These are phyloP conservation scores for Omphalea diandra DNA, from an alignment of 441 rosid genomes.

Conservation along the genomic window DNA sequence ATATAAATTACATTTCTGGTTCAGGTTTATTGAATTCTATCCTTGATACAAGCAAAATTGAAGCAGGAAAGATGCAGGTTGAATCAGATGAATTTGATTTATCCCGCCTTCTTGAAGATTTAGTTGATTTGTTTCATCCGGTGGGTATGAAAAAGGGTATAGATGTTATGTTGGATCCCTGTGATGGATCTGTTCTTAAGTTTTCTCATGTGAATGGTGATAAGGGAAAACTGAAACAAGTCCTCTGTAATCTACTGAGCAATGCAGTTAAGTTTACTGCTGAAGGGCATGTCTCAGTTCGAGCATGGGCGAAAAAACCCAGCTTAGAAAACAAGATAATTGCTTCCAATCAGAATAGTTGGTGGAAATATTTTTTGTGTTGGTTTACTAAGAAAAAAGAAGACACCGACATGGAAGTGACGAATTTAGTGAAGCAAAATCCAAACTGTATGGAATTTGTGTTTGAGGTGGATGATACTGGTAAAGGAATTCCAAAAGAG, in stretches of 20 bases:
- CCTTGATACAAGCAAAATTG: conserved; percentile 80
- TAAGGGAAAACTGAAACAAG: conserved; percentile 54
- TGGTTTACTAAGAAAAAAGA: conserved; percentile 25
- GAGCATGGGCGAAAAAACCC: conserved; percentile 60
- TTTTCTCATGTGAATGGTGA: conserved; percentile 63
- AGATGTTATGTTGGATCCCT: conserved; percentile 63
- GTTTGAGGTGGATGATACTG: conserved; percentile 84
- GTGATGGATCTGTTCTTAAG: conserved; percentile 54
- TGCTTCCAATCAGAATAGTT: conserved; percentile 27
- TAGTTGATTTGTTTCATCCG: conserved; percentile 56
- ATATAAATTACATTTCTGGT: neutral
- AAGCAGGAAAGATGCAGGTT: conserved; percentile 74
- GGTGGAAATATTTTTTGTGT: conserved; percentile 19
- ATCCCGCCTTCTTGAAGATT: conserved; percentile 55
- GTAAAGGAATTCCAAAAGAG: conserved; percentile 79
- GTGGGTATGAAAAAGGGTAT: conserved; percentile 60
- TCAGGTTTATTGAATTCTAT: conserved; percentile 62
- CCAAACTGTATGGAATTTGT: conserved; percentile 45
- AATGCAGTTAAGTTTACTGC: conserved; percentile 82
- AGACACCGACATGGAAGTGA: conserved; percentile 19
- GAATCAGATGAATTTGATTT: conserved; percentile 70
- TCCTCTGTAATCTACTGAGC: conserved; percentile 61
- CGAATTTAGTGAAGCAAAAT: conserved; percentile 15
- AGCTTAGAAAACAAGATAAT: conserved; percentile 28
- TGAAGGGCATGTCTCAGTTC: conserved; percentile 55